phyloP scores from a whole-genome alignment of 192 early-diverging fungal genomes.

The Coemansia sp. region DNA sequence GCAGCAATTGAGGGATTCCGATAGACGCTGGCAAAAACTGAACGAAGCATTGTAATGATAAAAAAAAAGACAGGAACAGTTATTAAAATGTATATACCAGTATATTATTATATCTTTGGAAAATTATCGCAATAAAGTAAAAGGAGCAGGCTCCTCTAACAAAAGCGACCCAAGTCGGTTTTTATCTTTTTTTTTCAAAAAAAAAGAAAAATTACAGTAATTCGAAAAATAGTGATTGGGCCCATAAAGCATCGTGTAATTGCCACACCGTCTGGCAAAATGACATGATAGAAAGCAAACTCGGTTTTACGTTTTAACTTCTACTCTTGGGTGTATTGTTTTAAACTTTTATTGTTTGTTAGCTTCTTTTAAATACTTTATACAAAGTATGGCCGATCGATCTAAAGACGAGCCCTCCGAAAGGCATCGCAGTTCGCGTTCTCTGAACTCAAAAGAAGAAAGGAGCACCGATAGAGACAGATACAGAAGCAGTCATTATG shows the following conservation, averaged over 20 bases:
- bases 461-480: not conserved
- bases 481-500: not conserved
- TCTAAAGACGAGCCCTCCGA: not conserved
- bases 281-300: not conserved
- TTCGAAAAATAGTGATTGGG: not conserved
- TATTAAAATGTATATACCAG: not conserved
- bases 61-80: slow-evolving; percentile 6
- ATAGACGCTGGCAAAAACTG: slow-evolving; percentile 27
- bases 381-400: not conserved
- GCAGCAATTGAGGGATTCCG: slow-evolving; percentile 18
- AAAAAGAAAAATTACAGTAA: not conserved
- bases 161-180: not conserved
- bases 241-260: too few relatives aligned
- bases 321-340: too few relatives aligned
- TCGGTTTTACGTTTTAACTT: not conserved
- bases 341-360: too few relatives aligned
- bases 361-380: too few relatives aligned
- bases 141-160: too few relatives aligned
- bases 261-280: not conserved
- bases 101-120: too few relatives aligned
- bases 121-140: too few relatives aligned
- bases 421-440: not conserved
- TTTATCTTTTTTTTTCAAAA: not conserved
- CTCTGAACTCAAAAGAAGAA: not conserved
- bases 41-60: slow-evolving; percentile 31